Evolutionary conservation across 2,329 filamentous ascomycete genomes (phyloP).

Genomic region (Huntiella decipiens): DNA sequence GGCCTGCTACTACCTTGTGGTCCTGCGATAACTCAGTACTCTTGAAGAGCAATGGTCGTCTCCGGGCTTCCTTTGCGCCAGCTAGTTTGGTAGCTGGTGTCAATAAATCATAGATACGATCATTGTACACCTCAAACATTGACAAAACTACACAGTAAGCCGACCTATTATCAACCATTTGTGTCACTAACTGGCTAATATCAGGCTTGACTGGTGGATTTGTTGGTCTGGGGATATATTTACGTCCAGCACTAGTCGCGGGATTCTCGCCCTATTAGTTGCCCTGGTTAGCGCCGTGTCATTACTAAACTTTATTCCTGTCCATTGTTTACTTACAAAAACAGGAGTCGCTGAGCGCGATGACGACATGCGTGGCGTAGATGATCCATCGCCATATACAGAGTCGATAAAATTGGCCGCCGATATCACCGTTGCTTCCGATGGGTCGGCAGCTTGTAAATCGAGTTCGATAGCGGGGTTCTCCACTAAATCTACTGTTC

Average conservation of each 20-base stretch:
- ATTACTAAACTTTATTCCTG: too few species aligned
- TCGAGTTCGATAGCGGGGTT: constrained; percentile 50
- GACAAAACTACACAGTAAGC: constrained; percentile 82
- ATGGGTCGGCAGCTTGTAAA: constrained; percentile 55
- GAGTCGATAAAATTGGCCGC: constrained; percentile 63
- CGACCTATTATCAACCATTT: constrained; percentile 40
- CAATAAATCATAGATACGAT: constrained; percentile 87
- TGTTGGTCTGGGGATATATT: constrained; percentile 50
- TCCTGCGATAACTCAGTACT: constrained; percentile 73
- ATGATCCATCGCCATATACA: constrained; percentile 38
- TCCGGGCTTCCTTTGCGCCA: constrained; percentile 21
- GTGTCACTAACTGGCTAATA: constrained; percentile 49
- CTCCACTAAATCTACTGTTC: constrained; percentile 43
- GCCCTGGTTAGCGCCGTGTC: constrained; percentile 17
- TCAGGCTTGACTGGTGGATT: constrained; percentile 55
- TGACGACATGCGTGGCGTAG: constrained; percentile 28
- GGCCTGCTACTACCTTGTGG: constrained; percentile 80
- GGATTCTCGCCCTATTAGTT: constrained; percentile 8
- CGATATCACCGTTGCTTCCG: constrained; percentile 58
- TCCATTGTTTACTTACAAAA: constrained; percentile 18
- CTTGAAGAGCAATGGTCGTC: constrained; percentile 81
- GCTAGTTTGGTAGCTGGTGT: constrained; percentile 31
- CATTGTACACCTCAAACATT: constrained; percentile 99
- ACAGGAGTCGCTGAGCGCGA: constrained; percentile 53
- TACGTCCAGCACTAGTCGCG: constrained; percentile 32